Percentiles rank a stretch among this genome's conserved stretches.
phyloP scores from a whole-genome alignment of 306 rosid species.

The Adenanthera pavonina region DNA sequence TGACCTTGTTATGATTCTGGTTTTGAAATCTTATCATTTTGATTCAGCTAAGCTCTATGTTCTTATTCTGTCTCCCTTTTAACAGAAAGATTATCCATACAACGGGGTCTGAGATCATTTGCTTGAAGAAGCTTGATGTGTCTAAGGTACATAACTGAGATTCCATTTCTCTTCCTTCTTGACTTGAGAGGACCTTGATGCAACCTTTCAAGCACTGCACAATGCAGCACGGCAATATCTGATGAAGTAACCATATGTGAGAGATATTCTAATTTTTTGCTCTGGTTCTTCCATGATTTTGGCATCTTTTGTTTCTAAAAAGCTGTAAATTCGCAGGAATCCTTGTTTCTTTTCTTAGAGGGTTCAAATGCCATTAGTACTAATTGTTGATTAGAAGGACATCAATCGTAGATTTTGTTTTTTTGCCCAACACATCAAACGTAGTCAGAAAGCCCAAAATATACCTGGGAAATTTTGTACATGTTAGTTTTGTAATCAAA shows the following conservation, averaged over 20 bases:
- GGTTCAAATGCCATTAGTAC: background rate
- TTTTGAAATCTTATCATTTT: conserved; percentile 8
- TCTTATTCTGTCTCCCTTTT: conserved; percentile 30
- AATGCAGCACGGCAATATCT: conserved; percentile 21
- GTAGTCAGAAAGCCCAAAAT: background rate
- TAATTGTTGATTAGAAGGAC: conserved; percentile 1
- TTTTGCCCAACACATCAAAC: background rate
- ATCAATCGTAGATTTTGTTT: background rate
- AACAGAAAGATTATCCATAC: conserved; percentile 80
- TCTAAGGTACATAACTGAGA: conserved; percentile 13
- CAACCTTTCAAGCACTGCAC: conserved; percentile 20
- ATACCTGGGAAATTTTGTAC: conserved; percentile 24
- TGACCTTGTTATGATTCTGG: background rate
- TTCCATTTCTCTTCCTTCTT: background rate
- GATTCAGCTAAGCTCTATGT: conserved; percentile 32
- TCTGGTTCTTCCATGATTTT: conserved; percentile 4
- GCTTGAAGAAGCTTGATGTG: conserved; percentile 35
- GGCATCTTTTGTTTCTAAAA: conserved; percentile 4
- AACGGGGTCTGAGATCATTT: conserved; percentile 38
- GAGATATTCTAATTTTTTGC: background rate
- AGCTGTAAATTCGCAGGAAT: background rate
- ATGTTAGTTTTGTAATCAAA: conserved; percentile 12
- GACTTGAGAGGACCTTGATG: conserved; percentile 21
- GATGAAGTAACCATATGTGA: conserved; percentile 5
- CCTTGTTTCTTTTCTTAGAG: background rate